Base-by-base conservation (phyloP, 2,329 filamentous ascomycete genomes). In the Zymoseptoria tritici region DNA sequence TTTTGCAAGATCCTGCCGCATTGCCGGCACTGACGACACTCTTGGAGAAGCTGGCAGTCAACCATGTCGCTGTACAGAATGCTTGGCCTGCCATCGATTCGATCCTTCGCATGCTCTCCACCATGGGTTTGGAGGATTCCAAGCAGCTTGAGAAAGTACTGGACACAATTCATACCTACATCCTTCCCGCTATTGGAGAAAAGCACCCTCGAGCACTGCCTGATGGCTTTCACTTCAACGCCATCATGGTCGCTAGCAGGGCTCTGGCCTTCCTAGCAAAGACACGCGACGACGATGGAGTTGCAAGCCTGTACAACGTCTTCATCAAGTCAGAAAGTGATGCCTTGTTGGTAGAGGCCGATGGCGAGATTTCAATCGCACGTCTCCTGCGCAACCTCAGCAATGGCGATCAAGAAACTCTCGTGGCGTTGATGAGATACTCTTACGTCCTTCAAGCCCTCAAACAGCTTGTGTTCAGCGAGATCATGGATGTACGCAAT, bases 401-500 rank as follows among this genome's bases (percentile, higher is more conserved):
- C 52, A n/a, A 65, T 11, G 53, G 52, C 31, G 62, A 68, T 50
- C 22, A 42, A 5, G 49, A 52, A 2, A 57, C 59, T 4, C 49
- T 65, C 19, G 54, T 77, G 1, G 80, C 83, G 8, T 77, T 85
- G 0, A 77, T 88, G 16, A 75, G 80, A 1, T 78, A 80, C 56
- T 81, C 85, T 58, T 95, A 89, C 87, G 86, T 85, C 55, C 85
- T 96, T 66, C 78, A 79, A 51, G 77, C 87, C 1, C 77, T 89
- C 56, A 85, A 84, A 67, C 87, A 84, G 65, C 85, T 93, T 65
- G 86, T 97, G 56, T 85, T 83, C 68, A 93, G 90, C 59, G 87
- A 89, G 42, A 90, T 93, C 68, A 96, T 97, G 91, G 90, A 96
- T 70, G 79, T 97, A 46, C 87, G 93, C 46, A 89, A 95, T 11